These are phyloP conservation scores for Spatholobus suberectus DNA, from an alignment of 306 rosid genomes.

Conservation along the genomic window DNA sequence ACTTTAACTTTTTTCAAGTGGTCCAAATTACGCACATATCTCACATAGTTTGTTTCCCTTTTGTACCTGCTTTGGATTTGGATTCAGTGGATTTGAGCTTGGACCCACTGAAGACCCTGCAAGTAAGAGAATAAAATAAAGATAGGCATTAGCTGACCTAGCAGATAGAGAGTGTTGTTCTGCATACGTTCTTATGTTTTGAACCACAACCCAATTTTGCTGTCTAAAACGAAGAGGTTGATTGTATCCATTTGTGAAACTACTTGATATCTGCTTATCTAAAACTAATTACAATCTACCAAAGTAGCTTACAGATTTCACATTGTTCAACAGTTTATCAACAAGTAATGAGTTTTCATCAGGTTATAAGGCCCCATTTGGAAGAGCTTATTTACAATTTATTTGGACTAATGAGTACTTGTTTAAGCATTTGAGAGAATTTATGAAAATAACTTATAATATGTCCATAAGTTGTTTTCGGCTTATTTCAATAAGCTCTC, in stretches of 20 bases:
- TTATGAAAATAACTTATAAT: not conserved
- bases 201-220: slow-evolving; percentile 38
- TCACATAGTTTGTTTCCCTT: slow-evolving; percentile 27
- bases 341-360: not conserved
- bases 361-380: not conserved
- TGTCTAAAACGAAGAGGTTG: not conserved
- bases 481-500: not conserved
- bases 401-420: not conserved
- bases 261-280: slow-evolving; percentile 1
- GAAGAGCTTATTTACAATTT: not conserved
- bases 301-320: not conserved
- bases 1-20: slow-evolving; percentile 13
- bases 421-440: not conserved
- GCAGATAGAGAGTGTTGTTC: slow-evolving; percentile 4
- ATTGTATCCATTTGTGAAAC: slow-evolving; percentile 27
- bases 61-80: slow-evolving; percentile 35
- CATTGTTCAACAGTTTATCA: not conserved
- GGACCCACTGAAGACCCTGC: slow-evolving; percentile 53
- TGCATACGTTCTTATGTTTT: slow-evolving; percentile 33
- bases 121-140: slow-evolving; percentile 46
- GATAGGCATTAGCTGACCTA: slow-evolving; percentile 36
- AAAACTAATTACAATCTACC: not conserved
- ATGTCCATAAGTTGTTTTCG: no score
- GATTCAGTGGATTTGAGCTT: slow-evolving; percentile 53
- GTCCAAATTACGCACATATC: slow-evolving; percentile 18